Percentiles rank a stretch among this genome's conserved stretches.
Evolutionary conservation across 257 asterid genomes (phyloP).

Genomic region (Ophiorrhiza pumila): DNA sequence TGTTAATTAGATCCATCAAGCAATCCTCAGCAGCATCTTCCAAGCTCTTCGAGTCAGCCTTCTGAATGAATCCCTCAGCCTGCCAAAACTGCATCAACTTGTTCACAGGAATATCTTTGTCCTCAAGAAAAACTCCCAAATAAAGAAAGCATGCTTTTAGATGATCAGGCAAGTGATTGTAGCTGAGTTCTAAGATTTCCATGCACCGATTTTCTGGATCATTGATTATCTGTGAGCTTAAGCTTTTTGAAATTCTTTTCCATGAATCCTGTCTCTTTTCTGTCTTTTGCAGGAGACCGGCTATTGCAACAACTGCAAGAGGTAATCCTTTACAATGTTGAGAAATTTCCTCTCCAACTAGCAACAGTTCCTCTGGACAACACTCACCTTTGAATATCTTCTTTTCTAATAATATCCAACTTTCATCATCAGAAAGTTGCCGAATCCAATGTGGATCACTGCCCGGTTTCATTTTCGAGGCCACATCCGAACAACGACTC

Average conservation of each 20-base stretch:
- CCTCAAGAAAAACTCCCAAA: constrained; percentile 1
- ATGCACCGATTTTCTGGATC: constrained; percentile 9
- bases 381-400: no score
- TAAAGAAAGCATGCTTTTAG: constrained; percentile 2
- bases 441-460: background rate
- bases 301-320: no score
- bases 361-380: no score
- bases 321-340: no score
- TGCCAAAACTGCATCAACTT: background rate
- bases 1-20: background rate
- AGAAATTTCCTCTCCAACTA: no score
- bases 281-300: background rate
- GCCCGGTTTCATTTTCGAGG: background rate
- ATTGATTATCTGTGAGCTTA: background rate
- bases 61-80: constrained; percentile 1
- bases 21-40: background rate
- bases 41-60: background rate
- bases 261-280: background rate
- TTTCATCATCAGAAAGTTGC: no score
- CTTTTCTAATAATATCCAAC: no score
- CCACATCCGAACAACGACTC: background rate
- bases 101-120: constrained; percentile 1
- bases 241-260: background rate
- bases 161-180: background rate
- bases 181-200: constrained; percentile 9